phyloP scores from a whole-genome alignment of 2,329 filamentous ascomycete species.

The Xylaria sp. region DNA sequence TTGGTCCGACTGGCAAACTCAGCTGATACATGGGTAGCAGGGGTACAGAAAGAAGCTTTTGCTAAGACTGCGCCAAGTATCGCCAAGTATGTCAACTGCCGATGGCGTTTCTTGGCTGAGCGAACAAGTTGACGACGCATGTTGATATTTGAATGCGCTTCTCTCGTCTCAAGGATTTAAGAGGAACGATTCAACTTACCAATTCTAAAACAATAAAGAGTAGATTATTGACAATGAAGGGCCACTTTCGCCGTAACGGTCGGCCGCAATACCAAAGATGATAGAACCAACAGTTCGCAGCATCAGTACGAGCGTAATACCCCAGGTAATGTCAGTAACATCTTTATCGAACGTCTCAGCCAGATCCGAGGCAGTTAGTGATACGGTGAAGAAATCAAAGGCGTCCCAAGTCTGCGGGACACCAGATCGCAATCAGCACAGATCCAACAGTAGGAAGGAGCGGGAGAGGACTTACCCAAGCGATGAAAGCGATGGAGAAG shows the following conservation, averaged over 20 bases:
- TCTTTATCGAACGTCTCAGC: conserved; percentile 57
- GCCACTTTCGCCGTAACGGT: conserved; percentile 70
- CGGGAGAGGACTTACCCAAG: conserved; percentile 53
- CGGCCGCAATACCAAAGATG: conserved; percentile 59
- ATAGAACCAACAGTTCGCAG: conserved; percentile 62
- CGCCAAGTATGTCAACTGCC: conserved; percentile 35
- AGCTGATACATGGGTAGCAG: conserved; percentile 1
- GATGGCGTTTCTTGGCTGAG: conserved; percentile 25
- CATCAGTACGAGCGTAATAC: conserved; percentile 68
- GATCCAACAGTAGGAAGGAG: not conserved
- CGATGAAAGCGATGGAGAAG: conserved; percentile 59
- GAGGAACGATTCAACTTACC: conserved; percentile 47
- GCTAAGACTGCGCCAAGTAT: conserved; percentile 34
- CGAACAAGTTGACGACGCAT: not conserved
- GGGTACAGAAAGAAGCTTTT: conserved; percentile 35
- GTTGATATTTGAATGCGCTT: not conserved
- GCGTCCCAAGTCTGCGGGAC: conserved; percentile 61
- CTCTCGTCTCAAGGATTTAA: not conserved
- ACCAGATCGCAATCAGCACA: conserved; percentile 16
- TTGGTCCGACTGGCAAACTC: not conserved
- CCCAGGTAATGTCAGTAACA: conserved; percentile 67
- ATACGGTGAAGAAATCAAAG: conserved; percentile 72
- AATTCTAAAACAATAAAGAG: conserved; percentile 75
- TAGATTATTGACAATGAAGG: conserved; percentile 76
- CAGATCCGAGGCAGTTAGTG: conserved; percentile 61